Evolutionary conservation across 2,329 filamentous ascomycete species (phyloP).

Genomic region (Gaeumannomyces tritici): DNA sequence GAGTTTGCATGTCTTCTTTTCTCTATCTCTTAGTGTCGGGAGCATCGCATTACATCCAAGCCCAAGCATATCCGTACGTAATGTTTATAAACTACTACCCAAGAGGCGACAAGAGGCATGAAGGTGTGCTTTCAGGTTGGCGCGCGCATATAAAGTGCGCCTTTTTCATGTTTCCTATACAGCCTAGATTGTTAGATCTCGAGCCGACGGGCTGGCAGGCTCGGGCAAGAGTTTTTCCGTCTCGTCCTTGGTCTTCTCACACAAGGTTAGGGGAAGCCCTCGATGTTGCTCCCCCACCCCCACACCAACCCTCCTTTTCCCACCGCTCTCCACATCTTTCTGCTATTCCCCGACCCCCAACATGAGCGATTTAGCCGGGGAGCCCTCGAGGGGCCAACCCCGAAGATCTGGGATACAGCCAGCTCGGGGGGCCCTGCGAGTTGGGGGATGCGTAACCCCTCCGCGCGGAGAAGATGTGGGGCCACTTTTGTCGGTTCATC

Average conservation of each 20-base stretch:
- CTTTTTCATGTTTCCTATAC: too few species aligned
- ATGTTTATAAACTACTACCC: neutral
- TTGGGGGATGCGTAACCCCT: neutral
- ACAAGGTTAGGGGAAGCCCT: too few species aligned
- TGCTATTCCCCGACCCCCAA: neutral
- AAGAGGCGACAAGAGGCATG: neutral
- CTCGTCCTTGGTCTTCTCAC: neutral
- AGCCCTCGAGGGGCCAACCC: neutral
- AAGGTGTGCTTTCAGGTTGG: neutral
- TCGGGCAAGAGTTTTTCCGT: neutral
- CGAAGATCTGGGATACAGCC: neutral
- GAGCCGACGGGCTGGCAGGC: neutral
- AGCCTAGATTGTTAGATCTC: neutral
- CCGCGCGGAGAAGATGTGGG: neutral
- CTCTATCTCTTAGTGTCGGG: neutral
- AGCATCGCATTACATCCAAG: neutral
- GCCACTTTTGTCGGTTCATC: neutral
- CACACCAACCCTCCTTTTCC: neutral
- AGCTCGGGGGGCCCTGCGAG: too few species aligned
- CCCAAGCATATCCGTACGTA: neutral
- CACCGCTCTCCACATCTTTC: neutral
- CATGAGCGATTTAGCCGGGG: neutral
- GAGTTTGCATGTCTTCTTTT: neutral
- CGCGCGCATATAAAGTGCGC: too few species aligned
- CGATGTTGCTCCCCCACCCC: neutral